Evolutionary conservation across 345 rosid genomes (phyloP), one percentile per base, ranked within the genome.

Genomic region (Brassica rapa): DNA sequence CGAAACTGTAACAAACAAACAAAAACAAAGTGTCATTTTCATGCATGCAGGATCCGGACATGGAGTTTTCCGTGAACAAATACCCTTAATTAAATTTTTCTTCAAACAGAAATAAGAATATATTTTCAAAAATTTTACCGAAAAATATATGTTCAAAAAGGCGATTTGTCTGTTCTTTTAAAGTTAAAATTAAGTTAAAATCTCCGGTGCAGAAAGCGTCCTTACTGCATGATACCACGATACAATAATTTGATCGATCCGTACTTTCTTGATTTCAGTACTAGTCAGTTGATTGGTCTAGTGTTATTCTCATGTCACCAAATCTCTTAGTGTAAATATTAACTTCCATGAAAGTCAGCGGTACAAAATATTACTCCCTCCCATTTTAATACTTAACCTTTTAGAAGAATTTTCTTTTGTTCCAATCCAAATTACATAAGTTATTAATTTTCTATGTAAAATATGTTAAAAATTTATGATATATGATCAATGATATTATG

Each of bases 11-110:
- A 15, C 6, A 32, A 35, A 6, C 7, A 35, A 35, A 25, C 27
- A 35, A 35, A 35, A 33, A 33, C 37, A 6, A 23, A 23, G n/a
- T 59, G 30, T 59, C 62, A 10, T 59, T 59, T 59, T 23, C 60
- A 49, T 46, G 72, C 71, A 68, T 46, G 35, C 71, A 68, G 10
- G 9, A 57, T 21, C 30, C 11, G 9, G 59, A 46, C 49, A 41
- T 10, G 35, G 57, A 67, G 3, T 0, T 67, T 43, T 43, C 21
- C 35, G 57, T 7, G 4, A 46, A 68, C 3, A 25, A 49, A 25
- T 30, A 6, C 33, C 71, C 35, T 67, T 67, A 46, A 67, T 46
- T 43, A 10, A 24, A 19, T 1, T 8, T 56, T 2, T 16, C 24
- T 55, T 15, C 9, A 55, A 15, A 16, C 19, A 16, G 12, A 56